Percentiles rank a stretch among this genome's conserved stretches.
phyloP scores from a whole-genome alignment of 768 basidiomycete genomes.

The Clitopilus passeckerianus region DNA sequence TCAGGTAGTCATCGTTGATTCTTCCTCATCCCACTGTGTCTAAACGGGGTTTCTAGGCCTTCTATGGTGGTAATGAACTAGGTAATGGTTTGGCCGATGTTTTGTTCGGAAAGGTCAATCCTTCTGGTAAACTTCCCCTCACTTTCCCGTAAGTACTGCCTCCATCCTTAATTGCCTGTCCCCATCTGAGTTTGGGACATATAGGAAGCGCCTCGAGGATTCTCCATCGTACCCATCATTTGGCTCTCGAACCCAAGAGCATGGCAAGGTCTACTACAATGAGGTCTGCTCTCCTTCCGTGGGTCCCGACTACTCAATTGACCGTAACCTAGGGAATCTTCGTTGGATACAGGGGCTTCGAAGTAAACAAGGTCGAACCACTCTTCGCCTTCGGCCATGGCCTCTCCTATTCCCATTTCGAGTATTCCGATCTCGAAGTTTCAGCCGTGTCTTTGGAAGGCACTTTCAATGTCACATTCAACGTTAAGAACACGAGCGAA shows the following conservation, averaged over 20 bases:
- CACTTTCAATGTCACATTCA: slow-evolving; percentile 36
- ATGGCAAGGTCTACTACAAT: slow-evolving; percentile 40
- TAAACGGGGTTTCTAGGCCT: slow-evolving; percentile 26
- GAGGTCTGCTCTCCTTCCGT: slow-evolving; percentile 29
- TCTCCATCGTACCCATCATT: slow-evolving; percentile 43
- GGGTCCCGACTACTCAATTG: background rate
- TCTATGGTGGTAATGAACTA: slow-evolving; percentile 50
- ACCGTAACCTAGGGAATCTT: slow-evolving; percentile 33
- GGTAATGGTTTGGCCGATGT: slow-evolving; percentile 57
- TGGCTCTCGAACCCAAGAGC: slow-evolving; percentile 35
- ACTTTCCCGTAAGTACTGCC: slow-evolving; percentile 41
- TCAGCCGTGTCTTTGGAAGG: slow-evolving; percentile 26
- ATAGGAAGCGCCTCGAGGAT: slow-evolving; percentile 45
- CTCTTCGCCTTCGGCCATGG: slow-evolving; percentile 56
- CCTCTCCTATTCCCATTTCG: slow-evolving; percentile 56
- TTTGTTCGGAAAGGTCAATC: slow-evolving; percentile 56
- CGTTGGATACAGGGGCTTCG: slow-evolving; percentile 50
- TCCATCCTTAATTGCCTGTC: background rate
- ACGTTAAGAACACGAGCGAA: slow-evolving; percentile 37
- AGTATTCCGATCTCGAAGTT: slow-evolving; percentile 36
- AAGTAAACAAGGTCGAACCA: slow-evolving; percentile 35
- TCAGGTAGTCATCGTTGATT: slow-evolving; percentile 26
- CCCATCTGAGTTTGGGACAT: background rate
- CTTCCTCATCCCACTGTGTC: background rate
- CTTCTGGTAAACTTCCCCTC: slow-evolving; percentile 51